Base-by-base conservation (phyloP, 192 early-diverging fungal genomes). In the Backusella macrospora region DNA sequence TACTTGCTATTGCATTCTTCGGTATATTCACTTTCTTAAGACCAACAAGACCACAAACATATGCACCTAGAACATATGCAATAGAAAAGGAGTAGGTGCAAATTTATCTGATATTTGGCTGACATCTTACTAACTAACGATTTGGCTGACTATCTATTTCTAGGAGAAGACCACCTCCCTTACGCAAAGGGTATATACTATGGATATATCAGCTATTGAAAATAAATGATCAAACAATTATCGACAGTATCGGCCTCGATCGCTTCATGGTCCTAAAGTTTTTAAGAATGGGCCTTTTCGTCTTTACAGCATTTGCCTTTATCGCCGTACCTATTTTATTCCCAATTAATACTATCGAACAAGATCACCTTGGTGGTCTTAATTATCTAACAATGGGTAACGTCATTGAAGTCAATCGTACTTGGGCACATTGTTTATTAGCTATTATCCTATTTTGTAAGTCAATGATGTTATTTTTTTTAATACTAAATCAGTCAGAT, bases 191-290 rank as follows among this genome's bases (percentile, higher is more conserved):
- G 0, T 21, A 83, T 39, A 83, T 92, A 66, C 70, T 76, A 10
- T 94, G 91, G 91, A 80, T 94, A 38, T 78, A 78, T 1, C 81
- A 88, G 0, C 71, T 86, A 8, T 76, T 93, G n/a, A 78, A 73
- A 4, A 83, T 82, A 34, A 76, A 83, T 9, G 89, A 92, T 46
- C 81, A 78, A 8, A 81, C 85, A 1, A 72, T 93, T 21, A 85
- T 91, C 43, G 47, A 72, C 14, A 83, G 81, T 9, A 85, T 86
- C 5, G 91, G 92, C 0, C 82, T 93, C 9, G 94, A 96, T 78
- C 85, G 91, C 0, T 97, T 89, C 75, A 92, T 94, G 86, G 88
- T 92, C 71, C 72, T 97, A 49, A 87, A 89, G 34, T 92, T 91
- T 65, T 85, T 93, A 46, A 86, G 90, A 21, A 82, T 89, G 62